phyloP scores from a whole-genome alignment of 1,284 basidiomycete species.

The Mycosarcoma maydis region DNA sequence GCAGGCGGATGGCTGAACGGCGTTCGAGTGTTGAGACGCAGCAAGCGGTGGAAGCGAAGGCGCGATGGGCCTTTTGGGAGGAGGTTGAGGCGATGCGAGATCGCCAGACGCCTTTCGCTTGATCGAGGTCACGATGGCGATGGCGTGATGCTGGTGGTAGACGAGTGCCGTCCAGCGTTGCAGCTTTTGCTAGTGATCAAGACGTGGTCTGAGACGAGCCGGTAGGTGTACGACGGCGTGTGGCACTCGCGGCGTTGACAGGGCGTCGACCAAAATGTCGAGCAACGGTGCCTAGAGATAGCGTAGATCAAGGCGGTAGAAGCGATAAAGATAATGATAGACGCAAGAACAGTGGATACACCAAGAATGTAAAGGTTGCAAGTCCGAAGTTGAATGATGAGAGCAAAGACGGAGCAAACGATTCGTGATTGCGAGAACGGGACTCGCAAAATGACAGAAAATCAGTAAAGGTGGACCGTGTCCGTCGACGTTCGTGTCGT shows the following conservation, averaged over 20 bases:
- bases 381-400: neutral
- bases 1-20: no score
- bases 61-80: slow-evolving; percentile 3
- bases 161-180: neutral
- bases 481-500: no score
- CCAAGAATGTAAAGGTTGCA: no score
- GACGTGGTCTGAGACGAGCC: no score
- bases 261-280: no score
- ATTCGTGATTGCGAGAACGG: neutral
- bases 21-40: slow-evolving; percentile 24
- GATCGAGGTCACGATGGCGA: slow-evolving; percentile 23
- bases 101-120: slow-evolving; percentile 41
- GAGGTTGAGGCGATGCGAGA: slow-evolving; percentile 23
- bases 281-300: no score
- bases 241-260: no score
- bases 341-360: no score
- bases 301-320: no score
- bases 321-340: no score
- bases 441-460: neutral
- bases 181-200: no score
- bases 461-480: slow-evolving; percentile 7
- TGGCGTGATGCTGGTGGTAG: neutral
- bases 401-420: neutral
- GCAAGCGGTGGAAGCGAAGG: slow-evolving; percentile 21
- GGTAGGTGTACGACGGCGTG: no score